phyloP scores from a whole-genome alignment of 2,329 filamentous ascomycete species.

The Aspergillus ochraceoroseus region DNA sequence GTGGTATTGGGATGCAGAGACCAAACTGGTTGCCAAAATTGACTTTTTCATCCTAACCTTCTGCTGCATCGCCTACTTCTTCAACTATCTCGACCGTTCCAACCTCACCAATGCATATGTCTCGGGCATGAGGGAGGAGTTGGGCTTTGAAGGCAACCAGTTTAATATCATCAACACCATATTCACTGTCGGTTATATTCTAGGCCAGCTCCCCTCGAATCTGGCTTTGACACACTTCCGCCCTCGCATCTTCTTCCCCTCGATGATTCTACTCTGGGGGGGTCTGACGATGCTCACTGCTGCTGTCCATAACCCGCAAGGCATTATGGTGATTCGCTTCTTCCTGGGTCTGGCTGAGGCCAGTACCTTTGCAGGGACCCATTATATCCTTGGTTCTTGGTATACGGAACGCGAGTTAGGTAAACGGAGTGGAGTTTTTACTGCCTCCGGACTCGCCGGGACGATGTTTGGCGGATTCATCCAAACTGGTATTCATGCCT shows the following conservation, averaged over 20 bases:
- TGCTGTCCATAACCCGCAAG: constrained; percentile 26
- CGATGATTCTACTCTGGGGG: constrained; percentile 32
- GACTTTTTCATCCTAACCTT: constrained; percentile 48
- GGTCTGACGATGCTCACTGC: constrained; percentile 33
- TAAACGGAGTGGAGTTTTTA: constrained; percentile 12
- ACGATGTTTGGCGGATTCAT: constrained; percentile 14
- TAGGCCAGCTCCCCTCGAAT: constrained; percentile 25
- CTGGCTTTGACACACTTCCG: constrained; percentile 27
- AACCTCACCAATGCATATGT: constrained; percentile 49
- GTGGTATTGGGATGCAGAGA: constrained; percentile 27
- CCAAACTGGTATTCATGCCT: constrained; percentile 11
- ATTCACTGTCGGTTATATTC: constrained; percentile 26
- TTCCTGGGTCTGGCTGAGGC: constrained; percentile 34
- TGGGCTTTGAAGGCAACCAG: constrained; percentile 31
- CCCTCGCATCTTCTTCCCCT: constrained; percentile 27
- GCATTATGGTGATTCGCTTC: constrained; percentile 38
- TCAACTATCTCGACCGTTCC: constrained; percentile 47
- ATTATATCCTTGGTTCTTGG: constrained; percentile 43
- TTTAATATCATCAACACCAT: constrained; percentile 26
- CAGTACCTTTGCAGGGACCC: constrained; percentile 34
- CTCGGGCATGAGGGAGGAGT: constrained; percentile 36
- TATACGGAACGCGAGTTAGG: constrained; percentile 33
- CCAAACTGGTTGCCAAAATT: constrained; percentile 47
- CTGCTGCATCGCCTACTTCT: constrained; percentile 47
- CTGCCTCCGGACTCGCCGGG: constrained; percentile 4